phyloP scores from a whole-genome alignment of 139 green algal species.

The Ulvella scutata region DNA sequence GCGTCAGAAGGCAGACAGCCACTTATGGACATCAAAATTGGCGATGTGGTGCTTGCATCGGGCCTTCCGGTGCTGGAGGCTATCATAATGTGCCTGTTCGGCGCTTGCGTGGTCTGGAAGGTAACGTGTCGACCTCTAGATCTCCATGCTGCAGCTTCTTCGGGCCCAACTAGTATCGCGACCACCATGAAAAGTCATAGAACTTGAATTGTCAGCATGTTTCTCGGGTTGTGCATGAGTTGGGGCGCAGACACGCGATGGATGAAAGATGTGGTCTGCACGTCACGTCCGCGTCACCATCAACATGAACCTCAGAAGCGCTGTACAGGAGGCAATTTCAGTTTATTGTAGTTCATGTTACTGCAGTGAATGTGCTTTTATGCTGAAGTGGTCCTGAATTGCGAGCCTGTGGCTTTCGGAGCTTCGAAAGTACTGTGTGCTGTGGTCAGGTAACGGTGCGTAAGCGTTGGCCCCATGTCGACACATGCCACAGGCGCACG shows the following conservation, averaged over 20 bases:
- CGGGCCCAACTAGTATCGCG: not conserved
- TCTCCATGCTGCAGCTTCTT: not conserved
- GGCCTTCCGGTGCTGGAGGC: not conserved
- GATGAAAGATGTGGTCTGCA: not conserved
- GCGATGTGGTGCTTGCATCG: not conserved
- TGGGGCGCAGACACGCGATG: not conserved
- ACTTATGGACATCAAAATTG: no score
- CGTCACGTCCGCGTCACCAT: not conserved
- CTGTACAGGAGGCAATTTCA: no score
- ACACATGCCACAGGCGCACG: no score
- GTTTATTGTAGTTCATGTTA: no score
- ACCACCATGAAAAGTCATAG: not conserved
- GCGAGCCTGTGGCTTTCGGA: no score
- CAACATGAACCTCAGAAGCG: no score
- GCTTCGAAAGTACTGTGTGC: no score
- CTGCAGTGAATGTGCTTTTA: no score
- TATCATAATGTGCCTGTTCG: not conserved
- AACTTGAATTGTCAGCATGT: not conserved
- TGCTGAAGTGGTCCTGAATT: no score
- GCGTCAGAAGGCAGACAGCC: no score
- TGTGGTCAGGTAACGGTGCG: no score
- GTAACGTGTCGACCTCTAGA: not conserved
- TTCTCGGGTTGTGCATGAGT: not conserved
- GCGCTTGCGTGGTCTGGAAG: not conserved
- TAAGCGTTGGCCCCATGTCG: no score